Conservation (phyloP, 192 early-diverging fungal species). For the Backusella australiensis region DNA sequence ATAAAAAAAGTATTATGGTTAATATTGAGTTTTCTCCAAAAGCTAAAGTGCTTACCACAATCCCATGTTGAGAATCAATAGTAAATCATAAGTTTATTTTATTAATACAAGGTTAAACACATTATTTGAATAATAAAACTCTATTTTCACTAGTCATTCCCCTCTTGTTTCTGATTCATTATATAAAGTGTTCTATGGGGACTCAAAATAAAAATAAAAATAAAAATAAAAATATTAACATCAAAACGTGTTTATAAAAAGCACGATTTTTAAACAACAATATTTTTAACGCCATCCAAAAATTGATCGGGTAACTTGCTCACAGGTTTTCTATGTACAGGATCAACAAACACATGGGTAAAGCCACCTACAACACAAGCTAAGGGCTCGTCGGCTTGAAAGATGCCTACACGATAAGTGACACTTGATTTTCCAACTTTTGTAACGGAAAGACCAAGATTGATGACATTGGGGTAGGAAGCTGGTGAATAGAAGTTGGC, state of each 20-base stretch:
- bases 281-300: conserved; percentile 9
- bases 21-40: too few species aligned
- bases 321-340: conserved; percentile 37
- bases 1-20: too few species aligned
- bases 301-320: conserved; percentile 16
- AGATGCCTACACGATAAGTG: conserved; percentile 54
- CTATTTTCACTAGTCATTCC: neutral
- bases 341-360: conserved; percentile 52
- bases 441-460: conserved; percentile 45
- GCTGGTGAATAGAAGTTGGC: conserved; percentile 42
- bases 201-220: neutral
- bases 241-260: neutral
- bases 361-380: conserved; percentile 44
- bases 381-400: conserved; percentile 34
- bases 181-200: neutral
- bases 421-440: conserved; percentile 51
- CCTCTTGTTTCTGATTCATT: neutral
- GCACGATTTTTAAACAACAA: neutral
- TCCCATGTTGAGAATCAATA: neutral
- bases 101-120: neutral
- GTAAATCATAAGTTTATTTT: neutral
- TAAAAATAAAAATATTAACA: neutral
- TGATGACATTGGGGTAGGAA: conserved; percentile 49
- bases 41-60: too few species aligned
- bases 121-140: neutral